phyloP scores from a whole-genome alignment of 176 grass and related monocot species.

The Melocanna baccifera region DNA sequence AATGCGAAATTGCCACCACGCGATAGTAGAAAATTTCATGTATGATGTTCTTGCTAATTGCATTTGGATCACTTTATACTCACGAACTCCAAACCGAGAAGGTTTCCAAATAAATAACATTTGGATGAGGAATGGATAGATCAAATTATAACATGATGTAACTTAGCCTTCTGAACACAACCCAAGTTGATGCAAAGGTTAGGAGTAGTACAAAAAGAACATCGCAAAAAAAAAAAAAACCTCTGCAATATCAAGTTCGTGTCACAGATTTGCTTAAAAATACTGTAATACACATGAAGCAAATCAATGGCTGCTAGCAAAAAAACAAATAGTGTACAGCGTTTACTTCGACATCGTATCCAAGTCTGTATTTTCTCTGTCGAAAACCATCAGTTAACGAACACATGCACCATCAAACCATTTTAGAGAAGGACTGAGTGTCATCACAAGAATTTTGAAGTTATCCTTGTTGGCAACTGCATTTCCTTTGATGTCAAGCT shows the following conservation, averaged over 20 bases:
- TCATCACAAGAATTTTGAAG: slow-evolving; percentile 41
- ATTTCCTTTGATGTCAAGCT: slow-evolving; percentile 77
- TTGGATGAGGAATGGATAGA: neutral
- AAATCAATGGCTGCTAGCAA: slow-evolving; percentile 3
- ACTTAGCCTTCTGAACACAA: neutral
- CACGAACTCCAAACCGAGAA: neutral
- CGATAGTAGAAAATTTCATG: too few relatives aligned
- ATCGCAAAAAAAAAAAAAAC: slow-evolving; percentile 11
- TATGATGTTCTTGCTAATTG: neutral
- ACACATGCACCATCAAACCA: slow-evolving; percentile 53
- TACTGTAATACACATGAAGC: neutral
- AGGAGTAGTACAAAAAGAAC: neutral
- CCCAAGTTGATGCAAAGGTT: neutral
- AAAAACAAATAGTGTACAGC: neutral
- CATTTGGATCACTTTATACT: neutral
- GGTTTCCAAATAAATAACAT: neutral
- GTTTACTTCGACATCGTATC: neutral
- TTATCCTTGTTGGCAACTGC: slow-evolving; percentile 37
- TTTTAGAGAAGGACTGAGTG: slow-evolving; percentile 52
- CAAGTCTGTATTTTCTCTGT: neutral
- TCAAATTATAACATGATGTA: neutral
- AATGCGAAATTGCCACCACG: neutral
- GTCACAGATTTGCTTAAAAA: slow-evolving; percentile 15
- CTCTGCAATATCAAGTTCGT: neutral
- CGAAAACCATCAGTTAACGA: slow-evolving; percentile 19